Conservation (phyloP, 805 yeast species). For the Pichia thaimueangensis region DNA sequence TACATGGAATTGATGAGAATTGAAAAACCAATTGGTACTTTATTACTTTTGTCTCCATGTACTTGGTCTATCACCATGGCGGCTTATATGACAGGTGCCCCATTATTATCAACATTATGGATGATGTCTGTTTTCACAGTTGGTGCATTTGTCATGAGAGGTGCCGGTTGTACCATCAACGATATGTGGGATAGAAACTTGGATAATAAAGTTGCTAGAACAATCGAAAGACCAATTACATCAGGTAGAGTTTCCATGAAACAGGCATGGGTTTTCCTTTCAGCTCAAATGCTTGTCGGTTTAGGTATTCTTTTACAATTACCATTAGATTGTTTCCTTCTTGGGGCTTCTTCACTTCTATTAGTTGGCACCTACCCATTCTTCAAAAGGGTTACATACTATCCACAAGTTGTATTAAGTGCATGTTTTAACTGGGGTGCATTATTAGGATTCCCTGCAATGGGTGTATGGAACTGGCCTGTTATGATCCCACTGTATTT, state of each 20-base stretch:
- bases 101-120: constrained; percentile 52
- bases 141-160: constrained; percentile 90
- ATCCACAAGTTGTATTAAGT: constrained; percentile 82
- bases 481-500: constrained; percentile 74
- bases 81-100: constrained; percentile 65
- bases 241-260: constrained; percentile 68
- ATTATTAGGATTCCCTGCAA: constrained; percentile 89
- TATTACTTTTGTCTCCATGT: constrained; percentile 75
- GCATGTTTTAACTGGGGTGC: constrained; percentile 94
- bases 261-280: constrained; percentile 66
- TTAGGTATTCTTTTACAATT: constrained; percentile 61
- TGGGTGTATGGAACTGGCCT: constrained; percentile 73
- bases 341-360: constrained; percentile 77
- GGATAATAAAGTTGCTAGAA: constrained; percentile 81
- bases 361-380: constrained; percentile 85
- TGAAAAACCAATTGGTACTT: constrained; percentile 95
- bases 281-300: constrained; percentile 70
- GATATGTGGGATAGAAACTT: constrained; percentile 80
- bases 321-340: constrained; percentile 73
- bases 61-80: constrained; percentile 94
- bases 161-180: constrained; percentile 96
- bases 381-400: constrained; percentile 90
- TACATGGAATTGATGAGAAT: constrained; percentile 88
- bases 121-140: constrained; percentile 67
- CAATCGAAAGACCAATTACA: constrained; percentile 89